phyloP scores from a whole-genome alignment of 345 rosid genomes.

The Pistacia integerrima region DNA sequence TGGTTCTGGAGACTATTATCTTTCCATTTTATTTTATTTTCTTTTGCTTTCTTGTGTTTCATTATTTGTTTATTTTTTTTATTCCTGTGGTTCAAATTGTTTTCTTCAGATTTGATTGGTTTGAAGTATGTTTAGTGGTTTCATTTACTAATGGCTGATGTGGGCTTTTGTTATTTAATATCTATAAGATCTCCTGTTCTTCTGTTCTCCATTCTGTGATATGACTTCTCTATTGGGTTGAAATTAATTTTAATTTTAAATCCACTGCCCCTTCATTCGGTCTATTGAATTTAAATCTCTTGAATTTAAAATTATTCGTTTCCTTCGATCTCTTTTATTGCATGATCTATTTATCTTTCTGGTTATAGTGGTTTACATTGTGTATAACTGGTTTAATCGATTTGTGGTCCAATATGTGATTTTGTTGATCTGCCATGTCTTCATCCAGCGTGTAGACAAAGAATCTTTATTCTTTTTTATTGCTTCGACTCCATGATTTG shows the following conservation, averaged over 20 bases:
- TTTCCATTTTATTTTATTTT: neutral
- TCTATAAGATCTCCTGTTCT: slow-evolving; percentile 14
- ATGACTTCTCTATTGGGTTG: neutral
- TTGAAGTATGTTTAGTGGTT: slow-evolving; percentile 6
- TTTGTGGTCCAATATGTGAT: neutral
- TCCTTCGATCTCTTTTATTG: neutral
- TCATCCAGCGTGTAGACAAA: neutral
- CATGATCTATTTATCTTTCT: slow-evolving; percentile 1
- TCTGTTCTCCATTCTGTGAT: neutral
- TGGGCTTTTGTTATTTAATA: neutral
- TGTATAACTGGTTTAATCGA: slow-evolving; percentile 8
- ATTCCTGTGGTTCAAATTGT: neutral
- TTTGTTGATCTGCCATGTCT: slow-evolving; percentile 3
- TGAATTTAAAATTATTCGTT: neutral
- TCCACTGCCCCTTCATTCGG: neutral
- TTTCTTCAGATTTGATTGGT: slow-evolving; percentile 3
- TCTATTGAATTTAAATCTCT: neutral
- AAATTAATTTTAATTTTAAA: neutral
- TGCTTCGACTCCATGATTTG: neutral
- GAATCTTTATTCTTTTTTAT: neutral
- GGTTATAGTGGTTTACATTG: neutral
- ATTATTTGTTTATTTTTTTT: neutral
- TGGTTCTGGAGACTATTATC: neutral
- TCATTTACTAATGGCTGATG: neutral
- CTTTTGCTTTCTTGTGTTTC: neutral